Percentiles rank a stretch among this genome's conserved stretches.
phyloP scores from a whole-genome alignment of 1,139 yeast species.

The Kodamaea sp. region DNA sequence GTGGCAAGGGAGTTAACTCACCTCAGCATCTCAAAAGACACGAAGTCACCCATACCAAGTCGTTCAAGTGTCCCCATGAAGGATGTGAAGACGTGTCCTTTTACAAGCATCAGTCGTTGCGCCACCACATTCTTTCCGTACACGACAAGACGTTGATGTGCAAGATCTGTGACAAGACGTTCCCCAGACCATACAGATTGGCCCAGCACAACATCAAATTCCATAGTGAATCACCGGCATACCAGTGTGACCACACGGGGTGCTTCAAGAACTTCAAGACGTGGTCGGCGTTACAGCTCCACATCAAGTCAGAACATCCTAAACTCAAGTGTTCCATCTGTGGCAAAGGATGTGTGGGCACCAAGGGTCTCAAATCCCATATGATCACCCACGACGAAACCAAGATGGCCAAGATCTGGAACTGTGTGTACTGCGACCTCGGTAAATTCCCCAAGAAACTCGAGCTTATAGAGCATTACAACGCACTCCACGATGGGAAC shows the following conservation, averaged over 20 bases:
- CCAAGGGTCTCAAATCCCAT: constrained; percentile 68
- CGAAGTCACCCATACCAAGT: constrained; percentile 72
- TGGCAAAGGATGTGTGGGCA: constrained; percentile 75
- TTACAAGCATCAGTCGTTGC: constrained; percentile 74
- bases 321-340: constrained; percentile 66
- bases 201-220: constrained; percentile 61
- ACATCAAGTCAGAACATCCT: constrained; percentile 73
- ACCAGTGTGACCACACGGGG: constrained; percentile 63
- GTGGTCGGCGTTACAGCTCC: constrained; percentile 77
- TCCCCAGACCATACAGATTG: constrained; percentile 61
- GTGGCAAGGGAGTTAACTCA: constrained; percentile 84
- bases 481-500: constrained; percentile 42
- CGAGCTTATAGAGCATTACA: constrained; percentile 46
- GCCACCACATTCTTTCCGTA: constrained; percentile 66
- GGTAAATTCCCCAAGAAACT: constrained; percentile 37
- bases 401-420: constrained; percentile 58
- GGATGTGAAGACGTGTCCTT: constrained; percentile 70
- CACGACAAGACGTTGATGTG: constrained; percentile 62
- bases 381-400: constrained; percentile 58
- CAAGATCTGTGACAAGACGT: constrained; percentile 57
- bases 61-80: constrained; percentile 62
- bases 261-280: constrained; percentile 65
- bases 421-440: constrained; percentile 52
- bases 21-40: constrained; percentile 83
- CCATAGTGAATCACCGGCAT: constrained; percentile 56